Percentiles rank a stretch among this genome's conserved stretches.
These are phyloP conservation scores for Aspergillus sp. DNA, from an alignment of 2,329 filamentous ascomycete species.

Conservation along the genomic window DNA sequence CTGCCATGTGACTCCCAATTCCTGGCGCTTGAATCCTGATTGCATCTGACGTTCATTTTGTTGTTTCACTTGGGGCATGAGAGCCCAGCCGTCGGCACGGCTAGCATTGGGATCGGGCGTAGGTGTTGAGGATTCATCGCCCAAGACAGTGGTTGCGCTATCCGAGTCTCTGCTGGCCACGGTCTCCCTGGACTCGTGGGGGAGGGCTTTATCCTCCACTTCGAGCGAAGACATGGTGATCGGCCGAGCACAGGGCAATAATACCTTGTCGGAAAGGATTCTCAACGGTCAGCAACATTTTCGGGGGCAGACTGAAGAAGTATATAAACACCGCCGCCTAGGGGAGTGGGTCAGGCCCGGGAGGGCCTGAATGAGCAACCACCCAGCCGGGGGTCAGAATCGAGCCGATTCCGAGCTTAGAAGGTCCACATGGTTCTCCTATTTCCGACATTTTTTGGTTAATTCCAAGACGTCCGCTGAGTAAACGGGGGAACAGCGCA, in stretches of 20 bases:
- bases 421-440: slow-evolving; percentile 13
- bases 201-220: slow-evolving; percentile 20
- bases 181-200: slow-evolving; percentile 14
- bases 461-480: slow-evolving; percentile 12
- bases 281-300: background rate
- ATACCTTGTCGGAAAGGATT: background rate
- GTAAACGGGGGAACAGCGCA: slow-evolving; percentile 2
- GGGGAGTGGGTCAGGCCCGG: slow-evolving; percentile 9
- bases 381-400: slow-evolving; percentile 1
- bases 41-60: slow-evolving; percentile 50
- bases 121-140: slow-evolving; percentile 28
- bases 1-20: slow-evolving; percentile 68
- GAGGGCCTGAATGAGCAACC: background rate
- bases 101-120: slow-evolving; percentile 16
- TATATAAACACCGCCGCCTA: slow-evolving; percentile 20
- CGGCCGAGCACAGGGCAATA: background rate
- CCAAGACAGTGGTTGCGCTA: slow-evolving; percentile 33
- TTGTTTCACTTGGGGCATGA: slow-evolving; percentile 55
- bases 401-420: slow-evolving; percentile 13
- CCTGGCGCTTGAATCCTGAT: slow-evolving; percentile 53
- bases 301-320: slow-evolving; percentile 3
- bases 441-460: background rate
- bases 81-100: slow-evolving; percentile 51
- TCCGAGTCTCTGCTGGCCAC: slow-evolving; percentile 32
- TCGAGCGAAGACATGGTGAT: slow-evolving; percentile 13